Conservation (phyloP, 768 basidiomycete genomes). For the Phylloporus sp. region DNA sequence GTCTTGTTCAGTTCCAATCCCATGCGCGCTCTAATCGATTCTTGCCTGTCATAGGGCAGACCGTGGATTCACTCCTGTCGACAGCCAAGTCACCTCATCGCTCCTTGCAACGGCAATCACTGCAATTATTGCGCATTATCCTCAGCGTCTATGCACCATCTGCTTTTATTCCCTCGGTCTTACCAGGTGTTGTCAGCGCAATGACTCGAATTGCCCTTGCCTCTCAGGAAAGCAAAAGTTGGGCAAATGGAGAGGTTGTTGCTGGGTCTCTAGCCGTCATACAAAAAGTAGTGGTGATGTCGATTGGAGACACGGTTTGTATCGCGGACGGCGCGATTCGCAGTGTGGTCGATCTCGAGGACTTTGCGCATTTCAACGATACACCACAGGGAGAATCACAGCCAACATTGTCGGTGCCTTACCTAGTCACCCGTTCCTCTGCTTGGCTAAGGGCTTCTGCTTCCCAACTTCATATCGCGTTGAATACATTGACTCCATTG, state of each 20-base stretch:
- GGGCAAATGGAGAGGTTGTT: slow-evolving; percentile 71
- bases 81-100: slow-evolving; percentile 53
- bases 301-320: slow-evolving; percentile 69
- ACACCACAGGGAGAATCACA: slow-evolving; percentile 11
- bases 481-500: slow-evolving; percentile 71
- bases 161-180: slow-evolving; percentile 59
- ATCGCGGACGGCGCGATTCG: slow-evolving; percentile 54
- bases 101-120: slow-evolving; percentile 59
- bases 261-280: slow-evolving; percentile 56
- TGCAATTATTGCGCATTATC: slow-evolving; percentile 54
- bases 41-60: slow-evolving; percentile 79
- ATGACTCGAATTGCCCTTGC: slow-evolving; percentile 72
- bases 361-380: slow-evolving; percentile 42
- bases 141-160: slow-evolving; percentile 45
- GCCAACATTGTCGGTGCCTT: slow-evolving; percentile 34
- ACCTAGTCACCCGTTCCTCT: slow-evolving; percentile 55
- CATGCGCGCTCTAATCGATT: slow-evolving; percentile 47
- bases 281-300: slow-evolving; percentile 47
- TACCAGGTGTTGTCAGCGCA: slow-evolving; percentile 80
- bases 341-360: slow-evolving; percentile 57
- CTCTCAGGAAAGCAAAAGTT: slow-evolving; percentile 49
- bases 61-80: slow-evolving; percentile 67
- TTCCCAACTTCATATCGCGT: slow-evolving; percentile 77
- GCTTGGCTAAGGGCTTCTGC: slow-evolving; percentile 81
- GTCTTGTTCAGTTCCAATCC: slow-evolving; percentile 39